Evolutionary conservation across 371 early-diverging fungal genomes (phyloP).

Genomic region (Smittium culicis): DNA sequence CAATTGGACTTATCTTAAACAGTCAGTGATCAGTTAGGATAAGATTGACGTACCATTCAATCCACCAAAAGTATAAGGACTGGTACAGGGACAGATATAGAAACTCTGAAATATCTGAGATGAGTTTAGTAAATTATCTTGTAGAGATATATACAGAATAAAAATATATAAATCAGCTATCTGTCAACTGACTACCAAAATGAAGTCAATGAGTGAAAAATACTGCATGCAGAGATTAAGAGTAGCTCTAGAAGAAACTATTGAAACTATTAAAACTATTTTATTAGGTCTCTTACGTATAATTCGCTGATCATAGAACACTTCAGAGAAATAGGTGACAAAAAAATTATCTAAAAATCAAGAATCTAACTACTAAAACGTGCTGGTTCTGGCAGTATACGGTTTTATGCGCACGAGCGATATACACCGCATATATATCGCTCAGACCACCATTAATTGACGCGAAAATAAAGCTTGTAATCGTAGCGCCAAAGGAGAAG

Average conservation of each 20-base stretch:
- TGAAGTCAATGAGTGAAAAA: not conserved
- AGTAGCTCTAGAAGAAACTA: not conserved
- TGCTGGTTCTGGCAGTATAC: constrained; percentile 4
- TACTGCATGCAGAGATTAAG: not conserved
- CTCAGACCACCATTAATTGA: not conserved
- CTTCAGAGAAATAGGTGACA: not conserved
- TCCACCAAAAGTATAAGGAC: not conserved
- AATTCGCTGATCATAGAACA: not conserved
- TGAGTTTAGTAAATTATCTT: not conserved
- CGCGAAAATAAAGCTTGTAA: not conserved
- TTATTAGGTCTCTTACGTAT: not conserved
- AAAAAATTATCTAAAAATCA: not conserved
- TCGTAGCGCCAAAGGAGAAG: constrained; percentile 4
- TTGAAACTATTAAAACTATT: not conserved
- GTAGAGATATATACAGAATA: not conserved
- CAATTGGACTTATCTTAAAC: not conserved
- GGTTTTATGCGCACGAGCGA: constrained; percentile 6
- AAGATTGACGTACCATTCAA: not conserved
- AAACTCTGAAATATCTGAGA: not conserved
- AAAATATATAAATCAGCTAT: not conserved
- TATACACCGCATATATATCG: not conserved
- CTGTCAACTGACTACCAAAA: not conserved
- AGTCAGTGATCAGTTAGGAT: not conserved
- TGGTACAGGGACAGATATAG: not conserved
- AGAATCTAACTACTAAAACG: not conserved